Base-by-base conservation (phyloP, 2,329 filamentous ascomycete genomes). In the Trichoderma sp. region DNA sequence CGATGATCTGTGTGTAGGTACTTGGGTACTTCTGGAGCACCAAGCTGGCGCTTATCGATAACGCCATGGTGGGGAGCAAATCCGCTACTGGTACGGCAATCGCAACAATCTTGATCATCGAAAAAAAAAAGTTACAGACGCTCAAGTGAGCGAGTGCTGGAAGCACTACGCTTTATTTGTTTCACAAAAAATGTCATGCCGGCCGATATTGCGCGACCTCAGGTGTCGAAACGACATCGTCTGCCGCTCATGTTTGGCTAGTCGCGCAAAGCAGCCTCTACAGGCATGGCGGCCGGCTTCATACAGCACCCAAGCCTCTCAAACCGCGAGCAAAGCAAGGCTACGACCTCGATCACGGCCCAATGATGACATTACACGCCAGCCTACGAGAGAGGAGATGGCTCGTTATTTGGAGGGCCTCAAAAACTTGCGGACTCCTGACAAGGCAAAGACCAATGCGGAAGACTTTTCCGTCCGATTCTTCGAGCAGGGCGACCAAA, bases 401-500 rank as follows among this genome's bases (percentile, higher is more conserved):
- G 73, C 72, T 50, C 72, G 78, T 7, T 78, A 80, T 28, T 53
- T 79, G 6, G 76, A 80, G 23, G 75, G 76, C 4, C 75, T 80
- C 15, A 74, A 75, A 50, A 75, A 76, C 3, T 69, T 81, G 30
- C 75, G 75, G 30, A 72, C 73, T 26, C 62, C 74, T 1, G 73
- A 73, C 12, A 74, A 75, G 13, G 63, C 72, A 12, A 67, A 77
- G 9, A 62, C 76, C 7, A 47, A 66, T 1, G 71, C 65, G n/a
- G 68, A 73, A 6, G 72, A 76, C 17, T 80, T 79, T 43, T 78
- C 79, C 3, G 80, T 87, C 12, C 81, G 82, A 9, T 87, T 82
- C 75, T 88, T 86, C 73, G 85, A 88, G 69, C 83, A 87, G 75
- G 81, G 81, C 15, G 79, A 80, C 3, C 74, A 78, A 34, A 75